Percentiles rank a stretch among this genome's conserved stretches.
Conservation (phyloP, 179 eudicot genomes). For the Vitellaria paradoxa region DNA sequence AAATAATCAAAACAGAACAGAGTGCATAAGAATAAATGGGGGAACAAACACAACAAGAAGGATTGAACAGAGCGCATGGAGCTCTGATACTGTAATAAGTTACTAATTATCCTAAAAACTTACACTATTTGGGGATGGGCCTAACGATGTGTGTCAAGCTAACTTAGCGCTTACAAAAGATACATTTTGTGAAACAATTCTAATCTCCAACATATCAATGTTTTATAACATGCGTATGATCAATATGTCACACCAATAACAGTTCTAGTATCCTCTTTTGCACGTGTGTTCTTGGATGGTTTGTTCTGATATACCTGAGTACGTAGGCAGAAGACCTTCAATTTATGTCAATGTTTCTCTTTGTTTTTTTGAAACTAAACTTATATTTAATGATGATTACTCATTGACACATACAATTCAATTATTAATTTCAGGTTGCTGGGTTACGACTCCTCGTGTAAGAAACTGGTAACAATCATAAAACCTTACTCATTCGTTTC, state of each 20-base stretch:
- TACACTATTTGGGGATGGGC: too few relatives aligned
- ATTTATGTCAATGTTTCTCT: background rate
- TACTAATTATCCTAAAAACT: too few relatives aligned
- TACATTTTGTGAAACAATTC: background rate
- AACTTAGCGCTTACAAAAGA: background rate
- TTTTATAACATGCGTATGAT: background rate
- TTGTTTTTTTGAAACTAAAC: background rate
- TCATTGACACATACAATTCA: conserved; percentile 7
- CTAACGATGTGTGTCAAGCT: too few relatives aligned
- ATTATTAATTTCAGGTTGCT: conserved; percentile 68
- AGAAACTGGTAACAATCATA: conserved; percentile 49
- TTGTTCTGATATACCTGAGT: background rate
- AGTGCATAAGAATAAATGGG: too few relatives aligned
- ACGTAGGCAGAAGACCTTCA: background rate
- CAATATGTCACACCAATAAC: background rate
- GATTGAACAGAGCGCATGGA: too few relatives aligned
- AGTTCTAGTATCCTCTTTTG: background rate
- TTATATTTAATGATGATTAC: conserved; percentile 4
- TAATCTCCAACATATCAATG: background rate
- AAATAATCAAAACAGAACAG: too few relatives aligned
- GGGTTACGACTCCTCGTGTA: conserved; percentile 63
- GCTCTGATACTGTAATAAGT: too few relatives aligned
- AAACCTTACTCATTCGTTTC: background rate
- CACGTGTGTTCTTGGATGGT: background rate
- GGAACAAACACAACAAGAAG: too few relatives aligned